Base-by-base conservation (phyloP, 306 rosid genomes). In the Pyrus betulifolia region DNA sequence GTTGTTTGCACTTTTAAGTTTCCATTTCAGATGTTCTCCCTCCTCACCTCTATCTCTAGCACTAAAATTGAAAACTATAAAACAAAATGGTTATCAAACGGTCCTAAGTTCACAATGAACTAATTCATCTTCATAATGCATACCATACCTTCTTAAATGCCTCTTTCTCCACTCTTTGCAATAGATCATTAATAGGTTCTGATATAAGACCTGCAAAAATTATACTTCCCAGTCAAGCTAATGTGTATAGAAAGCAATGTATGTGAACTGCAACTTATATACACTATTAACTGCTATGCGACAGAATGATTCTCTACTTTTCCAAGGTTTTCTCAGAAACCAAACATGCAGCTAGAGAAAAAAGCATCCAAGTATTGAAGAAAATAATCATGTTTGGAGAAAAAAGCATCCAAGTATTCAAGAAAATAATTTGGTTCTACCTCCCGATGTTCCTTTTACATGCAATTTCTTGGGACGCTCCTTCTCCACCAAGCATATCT, bases 161-260 rank as follows among this genome's bases (percentile, higher is more conserved):
- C 90, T 92, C 96, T 81, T 89, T 88, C 83, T 95, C 98, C 83
- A 86, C 80, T 85, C 84, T 92, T 76, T 86, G 88, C 80, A 95
- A 72, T 52, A 92, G 80, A 68, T 80, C 77, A 74, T 81, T 70
- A 45, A 95, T 82, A 9, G 93, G 93, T 79, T 89, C 96, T 69
- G 22, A 73, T 81, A 85, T 82, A 82, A 92, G 87, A 76, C 89
- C 98, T 95, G 86, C 76, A 78, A 78, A 83, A 68, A 28, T 19
- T 22, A 46, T 15, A 57, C 31, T 27, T 27, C 8, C 35, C 17
- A 61, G 35, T 61, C 35, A 58, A 58, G 63, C 28, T 58, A 58
- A 58, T 22, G 63, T n/a, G 63, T 22, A 52, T 14, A 52, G 18
- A 52, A 52, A 52, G 57, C 57, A 52, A 52, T 52, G 6, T 52